Conservation (phyloP, 2,329 filamentous ascomycete species). For the Sporothrix euskadiensis region DNA sequence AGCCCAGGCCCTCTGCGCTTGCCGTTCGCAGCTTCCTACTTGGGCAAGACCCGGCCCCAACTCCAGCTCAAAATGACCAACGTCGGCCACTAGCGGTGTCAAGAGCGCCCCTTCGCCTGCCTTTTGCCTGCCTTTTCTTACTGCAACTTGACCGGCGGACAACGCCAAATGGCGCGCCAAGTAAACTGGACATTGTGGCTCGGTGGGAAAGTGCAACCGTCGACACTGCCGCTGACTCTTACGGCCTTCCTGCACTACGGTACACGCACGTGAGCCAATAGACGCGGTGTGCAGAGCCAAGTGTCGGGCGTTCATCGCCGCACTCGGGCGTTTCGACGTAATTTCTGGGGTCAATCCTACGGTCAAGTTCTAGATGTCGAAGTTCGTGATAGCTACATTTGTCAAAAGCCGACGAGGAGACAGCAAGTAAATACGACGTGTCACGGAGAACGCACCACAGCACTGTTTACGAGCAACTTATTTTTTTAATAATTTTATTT, state of each 20-base stretch:
- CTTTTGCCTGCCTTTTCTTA: not conserved
- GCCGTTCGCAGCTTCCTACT: constrained; percentile 14
- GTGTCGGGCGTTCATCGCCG: not conserved
- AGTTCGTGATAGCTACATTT: no score
- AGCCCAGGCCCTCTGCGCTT: not conserved
- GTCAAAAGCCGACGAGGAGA: no score
- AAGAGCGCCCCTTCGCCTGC: not conserved
- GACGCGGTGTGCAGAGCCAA: not conserved
- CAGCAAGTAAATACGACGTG: no score
- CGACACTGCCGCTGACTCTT: not conserved
- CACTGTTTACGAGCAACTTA: not conserved
- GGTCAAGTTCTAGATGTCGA: not conserved
- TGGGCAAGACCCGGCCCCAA: constrained; percentile 16
- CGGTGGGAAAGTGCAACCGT: constrained; percentile 3
- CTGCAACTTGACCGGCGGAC: not conserved
- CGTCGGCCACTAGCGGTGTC: not conserved
- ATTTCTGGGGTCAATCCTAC: not conserved
- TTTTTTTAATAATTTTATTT: not conserved
- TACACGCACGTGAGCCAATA: not conserved
- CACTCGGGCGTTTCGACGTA: not conserved
- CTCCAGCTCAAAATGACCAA: not conserved
- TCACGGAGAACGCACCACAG: no score
- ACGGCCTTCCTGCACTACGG: not conserved
- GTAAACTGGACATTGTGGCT: not conserved
- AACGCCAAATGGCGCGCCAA: not conserved